Evolutionary conservation across 345 rosid genomes (phyloP), one percentile per base, ranked within the genome.

Genomic region (Camelina neglecta): DNA sequence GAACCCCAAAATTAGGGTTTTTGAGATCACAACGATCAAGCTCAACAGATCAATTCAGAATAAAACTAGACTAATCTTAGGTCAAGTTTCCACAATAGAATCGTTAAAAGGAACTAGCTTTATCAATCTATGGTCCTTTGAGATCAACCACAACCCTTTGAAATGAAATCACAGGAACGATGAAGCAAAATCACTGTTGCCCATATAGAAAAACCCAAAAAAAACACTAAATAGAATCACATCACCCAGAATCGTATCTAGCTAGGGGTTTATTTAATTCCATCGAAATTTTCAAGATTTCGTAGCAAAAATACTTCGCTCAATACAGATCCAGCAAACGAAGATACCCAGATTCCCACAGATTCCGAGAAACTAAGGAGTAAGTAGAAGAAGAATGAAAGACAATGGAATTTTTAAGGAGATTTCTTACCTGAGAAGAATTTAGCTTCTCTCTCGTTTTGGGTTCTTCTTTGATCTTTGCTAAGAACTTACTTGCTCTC

Each of bases 281-380:
- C 20, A 18, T 10, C 20, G 1, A 51, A 16, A 63, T 1, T n/a
- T 41, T n/a, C 7, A 26, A 64, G 11, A 31, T 64, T 73, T 18
- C 64, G 45, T 31, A 42, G 39, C 56, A 33, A 33, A 33, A 50
- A 45, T 3, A 55, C 47, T 58, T 6, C 0, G 64, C 49, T 21
- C 2, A n/a, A 33, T 8, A 73, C 57, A 66, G 78, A 75, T 68
- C 74, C 48, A 68, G 48, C 11, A 38, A 23, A 45, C 57, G 57
- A 55, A 2, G 57, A 64, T 15, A 21, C 47, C 2, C 65, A 33
- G 39, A 33, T 57, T 66, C 33, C 9, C 47, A 2, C 65, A 33
- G 39, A 33, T 57, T 66, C 33, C 9, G 12, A 21, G 3, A 8
- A 24, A 7, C 44, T n/a, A 15, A 64, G 9, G 23, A 8, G n/a